Evolutionary conservation across 2,329 filamentous ascomycete species (phyloP), one percentile per base, ranked within the genome.

Genomic region (Podosphaera xanthii): DNA sequence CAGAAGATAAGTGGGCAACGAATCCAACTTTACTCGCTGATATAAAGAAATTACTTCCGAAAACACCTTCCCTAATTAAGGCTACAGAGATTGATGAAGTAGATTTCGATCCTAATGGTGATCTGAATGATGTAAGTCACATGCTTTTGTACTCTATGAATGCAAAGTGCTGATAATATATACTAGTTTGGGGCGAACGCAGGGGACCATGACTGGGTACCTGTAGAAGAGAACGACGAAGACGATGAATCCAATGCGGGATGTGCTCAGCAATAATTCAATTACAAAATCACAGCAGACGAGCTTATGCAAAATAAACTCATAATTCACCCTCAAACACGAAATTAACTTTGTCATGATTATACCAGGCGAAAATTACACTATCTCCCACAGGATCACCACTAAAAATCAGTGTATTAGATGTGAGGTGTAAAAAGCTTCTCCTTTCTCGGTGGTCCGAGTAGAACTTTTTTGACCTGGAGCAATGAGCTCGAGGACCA

Each of bases 51-150:
- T 76, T 94, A 35, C 76, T 98, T 10, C 92, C 92, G 0, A 72
- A 72, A 60, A 74, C 79, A 8, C 77, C 68, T 0, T 73, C 77
- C 8, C 46, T 64, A 0, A 84, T 91, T 0, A 81, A 86, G 40
- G 59, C 62, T 0, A 83, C 91, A 0, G 81, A 86, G 61, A 76
- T 90, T 7, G 92, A 97, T 60, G 89, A 97, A 64, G 88, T 96
- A 0, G 80, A 87, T 2, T 94, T 87, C 66, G 86, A 95, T 62
- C 79, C 80, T n/a, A 81, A 90, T 63, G 87, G 82, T 2, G 83
- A 89, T 66, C 79, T 95, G 65, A 87, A 96, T 58, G 82, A 89
- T 67, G 82, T 84, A 71, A 71, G 77, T 72, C 59, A 3, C 49
- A 44, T 55, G 42, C 31, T 65, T 42, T 61, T 38, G 46, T 31